A percentile compares a stretch with the other conserved stretches of the same genome.
Conservation (phyloP, 2,329 filamentous ascomycete species). For the Aspergillus pseudonomiae region DNA sequence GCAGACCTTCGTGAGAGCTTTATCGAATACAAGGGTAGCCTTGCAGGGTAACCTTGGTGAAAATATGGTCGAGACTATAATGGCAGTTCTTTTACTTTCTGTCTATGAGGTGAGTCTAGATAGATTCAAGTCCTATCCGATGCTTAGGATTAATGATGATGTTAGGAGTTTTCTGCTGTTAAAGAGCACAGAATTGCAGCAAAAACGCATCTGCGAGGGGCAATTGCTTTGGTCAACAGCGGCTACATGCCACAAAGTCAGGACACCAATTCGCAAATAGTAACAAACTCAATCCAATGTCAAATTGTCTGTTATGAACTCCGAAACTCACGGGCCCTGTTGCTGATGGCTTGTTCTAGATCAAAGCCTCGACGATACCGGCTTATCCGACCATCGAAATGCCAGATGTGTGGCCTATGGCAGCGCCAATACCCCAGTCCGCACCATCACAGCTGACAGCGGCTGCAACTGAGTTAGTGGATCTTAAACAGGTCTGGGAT, state of each 20-base stretch:
- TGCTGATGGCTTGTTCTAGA: slow-evolving; percentile 16
- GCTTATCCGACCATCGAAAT: slow-evolving; percentile 25
- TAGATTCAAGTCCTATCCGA: neutral
- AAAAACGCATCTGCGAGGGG: slow-evolving; percentile 33
- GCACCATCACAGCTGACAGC: slow-evolving; percentile 26
- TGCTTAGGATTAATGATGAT: neutral
- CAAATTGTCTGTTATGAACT: slow-evolving; percentile 27
- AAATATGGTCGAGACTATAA: slow-evolving; percentile 26
- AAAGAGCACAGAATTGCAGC: slow-evolving; percentile 25
- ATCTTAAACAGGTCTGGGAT: slow-evolving; percentile 28
- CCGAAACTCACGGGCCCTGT: neutral
- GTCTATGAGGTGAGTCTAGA: slow-evolving; percentile 28
- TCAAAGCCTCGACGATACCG: slow-evolving; percentile 26
- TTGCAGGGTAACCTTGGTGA: slow-evolving; percentile 22
- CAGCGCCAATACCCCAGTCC: slow-evolving; percentile 15
- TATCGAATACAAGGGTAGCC: slow-evolving; percentile 28
- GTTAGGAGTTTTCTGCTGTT: slow-evolving; percentile 30
- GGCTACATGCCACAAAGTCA: slow-evolving; percentile 19
- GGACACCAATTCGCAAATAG: slow-evolving; percentile 16
- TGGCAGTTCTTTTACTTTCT: slow-evolving; percentile 31
- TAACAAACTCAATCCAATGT: slow-evolving; percentile 27
- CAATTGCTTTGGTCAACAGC: slow-evolving; percentile 32
- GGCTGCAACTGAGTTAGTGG: slow-evolving; percentile 26
- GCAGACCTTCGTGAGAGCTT: slow-evolving; percentile 26
- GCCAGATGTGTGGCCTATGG: slow-evolving; percentile 28